Base-by-base conservation (phyloP, 2,329 filamentous ascomycete genomes). In the Aspergillus ibericus region DNA sequence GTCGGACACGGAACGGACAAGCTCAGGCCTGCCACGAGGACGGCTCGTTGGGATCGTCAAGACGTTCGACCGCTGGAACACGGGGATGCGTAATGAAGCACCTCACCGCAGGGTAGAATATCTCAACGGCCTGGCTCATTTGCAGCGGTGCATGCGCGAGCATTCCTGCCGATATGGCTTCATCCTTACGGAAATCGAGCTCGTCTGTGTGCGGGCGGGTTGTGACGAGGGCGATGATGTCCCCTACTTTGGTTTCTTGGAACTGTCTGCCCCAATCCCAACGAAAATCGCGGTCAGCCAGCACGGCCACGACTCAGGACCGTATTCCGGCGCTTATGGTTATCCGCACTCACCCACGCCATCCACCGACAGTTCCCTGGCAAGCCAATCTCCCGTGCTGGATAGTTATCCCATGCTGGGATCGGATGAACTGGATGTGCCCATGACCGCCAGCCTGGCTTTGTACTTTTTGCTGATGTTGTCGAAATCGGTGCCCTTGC, bases 141-240 rank as follows among this genome's bases (percentile, higher is more conserved):
- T 97, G 46, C 93, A 98, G 77, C 86, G 91, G 72, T 88, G 88
- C 70, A 96, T 97, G 92, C 92, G 93, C 74, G 92, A 96, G 78
- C 91, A 96, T 78, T 88, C 88, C 65, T 96, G 91, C 72, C 88
- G 93, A 59, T 98, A 97, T 75, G 93, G 93, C 55, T 98, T 96
- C 81, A 93, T 98, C 75, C 87, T 97, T 71, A 97, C 92, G 1
- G 93, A 97, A 78, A 96, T 96, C 68, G 93, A 98, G 78, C 87
- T 97, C 8, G 88, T 97, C 38, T 87, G 95, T 67, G 92, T 96
- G 1, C 91, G 93, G 68, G 91, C 90, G 65, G 92, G 93, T 53
- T 80, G 77, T 57, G 78, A 85, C 73, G 66, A 88, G 83, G 69
- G 69, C 27, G 78, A 78, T 48, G 78, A 82, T 40, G 86, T 87